phyloP scores from a whole-genome alignment of 192 early-diverging fungal species.

The Chytriomyces sp. region DNA sequence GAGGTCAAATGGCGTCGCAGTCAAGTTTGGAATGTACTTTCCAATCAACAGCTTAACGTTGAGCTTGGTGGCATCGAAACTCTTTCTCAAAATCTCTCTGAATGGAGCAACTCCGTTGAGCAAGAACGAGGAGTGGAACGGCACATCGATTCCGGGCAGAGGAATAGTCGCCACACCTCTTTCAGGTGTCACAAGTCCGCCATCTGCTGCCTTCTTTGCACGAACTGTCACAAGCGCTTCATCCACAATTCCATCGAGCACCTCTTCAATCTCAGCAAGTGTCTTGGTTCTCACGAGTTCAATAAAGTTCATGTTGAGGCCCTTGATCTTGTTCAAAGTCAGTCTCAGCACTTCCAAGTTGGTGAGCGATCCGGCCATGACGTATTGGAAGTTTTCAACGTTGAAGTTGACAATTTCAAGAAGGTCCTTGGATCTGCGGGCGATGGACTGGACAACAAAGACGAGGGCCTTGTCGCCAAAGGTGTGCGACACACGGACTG shows the following conservation, averaged over 20 bases:
- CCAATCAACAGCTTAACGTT: slow-evolving; percentile 80
- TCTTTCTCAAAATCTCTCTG: slow-evolving; percentile 83
- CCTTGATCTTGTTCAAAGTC: slow-evolving; percentile 87
- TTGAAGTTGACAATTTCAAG: slow-evolving; percentile 98
- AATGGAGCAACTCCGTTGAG: slow-evolving; percentile 90
- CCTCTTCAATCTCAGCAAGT: slow-evolving; percentile 81
- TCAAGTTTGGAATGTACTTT: slow-evolving; percentile 95
- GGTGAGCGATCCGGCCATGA: slow-evolving; percentile 84
- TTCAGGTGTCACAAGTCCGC: slow-evolving; percentile 73
- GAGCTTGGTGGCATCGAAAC: slow-evolving; percentile 81
- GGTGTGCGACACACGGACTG: slow-evolving; percentile 81
- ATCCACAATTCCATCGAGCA: slow-evolving; percentile 77
- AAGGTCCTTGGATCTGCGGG: slow-evolving; percentile 74
- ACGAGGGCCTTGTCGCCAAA: slow-evolving; percentile 86
- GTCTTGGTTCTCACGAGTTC: slow-evolving; percentile 86
- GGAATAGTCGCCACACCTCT: slow-evolving; percentile 92
- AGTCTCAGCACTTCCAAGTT: slow-evolving; percentile 81
- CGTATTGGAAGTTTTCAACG: slow-evolving; percentile 97
- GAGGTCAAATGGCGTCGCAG: slow-evolving; percentile 84
- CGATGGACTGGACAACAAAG: slow-evolving; percentile 82
- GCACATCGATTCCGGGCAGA: slow-evolving; percentile 90
- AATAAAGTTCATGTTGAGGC: slow-evolving; percentile 82
- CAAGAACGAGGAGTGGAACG: slow-evolving; percentile 96
- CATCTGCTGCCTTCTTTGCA: slow-evolving; percentile 63
- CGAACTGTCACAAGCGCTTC: slow-evolving; percentile 70